Percentiles rank a stretch among this genome's conserved stretches.
phyloP scores from a whole-genome alignment of 371 early-diverging fungal species.

The Mucor circinelloides region DNA sequence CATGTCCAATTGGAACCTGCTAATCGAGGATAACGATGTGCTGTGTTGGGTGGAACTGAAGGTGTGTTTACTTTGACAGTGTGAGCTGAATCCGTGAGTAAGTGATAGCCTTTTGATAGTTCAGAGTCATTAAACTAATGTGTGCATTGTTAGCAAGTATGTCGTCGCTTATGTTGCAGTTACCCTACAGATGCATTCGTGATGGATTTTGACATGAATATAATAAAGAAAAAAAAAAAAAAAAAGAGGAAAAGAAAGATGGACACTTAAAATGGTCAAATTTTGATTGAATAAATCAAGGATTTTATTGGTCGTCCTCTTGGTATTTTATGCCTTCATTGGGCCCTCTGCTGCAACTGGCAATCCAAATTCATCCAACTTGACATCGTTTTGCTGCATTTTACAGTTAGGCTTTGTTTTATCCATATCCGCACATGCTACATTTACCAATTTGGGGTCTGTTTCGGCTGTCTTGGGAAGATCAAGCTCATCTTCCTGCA shows the following conservation, averaged over 20 bases:
- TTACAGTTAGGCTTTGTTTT: background rate
- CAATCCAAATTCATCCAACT: conserved; percentile 63
- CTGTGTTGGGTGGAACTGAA: conserved; percentile 19
- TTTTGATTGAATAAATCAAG: background rate
- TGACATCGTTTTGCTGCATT: conserved; percentile 32
- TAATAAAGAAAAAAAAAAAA: background rate
- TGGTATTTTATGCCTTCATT: conserved; percentile 44
- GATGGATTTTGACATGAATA: background rate
- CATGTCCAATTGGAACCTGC: conserved; percentile 47
- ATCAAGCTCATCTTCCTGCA: conserved; percentile 55
- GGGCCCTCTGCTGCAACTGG: conserved; percentile 51
- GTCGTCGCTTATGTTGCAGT: background rate
- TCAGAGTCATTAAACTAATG: conserved; percentile 33
- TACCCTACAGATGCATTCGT: background rate
- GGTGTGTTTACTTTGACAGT: conserved; percentile 35
- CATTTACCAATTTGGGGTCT: conserved; percentile 50
- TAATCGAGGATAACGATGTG: conserved; percentile 45
- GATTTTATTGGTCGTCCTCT: background rate
- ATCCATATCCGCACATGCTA: background rate
- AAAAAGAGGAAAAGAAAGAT: background rate
- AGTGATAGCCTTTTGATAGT: conserved; percentile 26
- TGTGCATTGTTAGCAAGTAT: background rate
- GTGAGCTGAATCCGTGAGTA: conserved; percentile 35
- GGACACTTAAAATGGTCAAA: background rate
- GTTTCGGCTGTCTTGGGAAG: conserved; percentile 57